Evolutionary conservation across 2,329 filamentous ascomycete species (phyloP).

Genomic region (Capronia epimyces): DNA sequence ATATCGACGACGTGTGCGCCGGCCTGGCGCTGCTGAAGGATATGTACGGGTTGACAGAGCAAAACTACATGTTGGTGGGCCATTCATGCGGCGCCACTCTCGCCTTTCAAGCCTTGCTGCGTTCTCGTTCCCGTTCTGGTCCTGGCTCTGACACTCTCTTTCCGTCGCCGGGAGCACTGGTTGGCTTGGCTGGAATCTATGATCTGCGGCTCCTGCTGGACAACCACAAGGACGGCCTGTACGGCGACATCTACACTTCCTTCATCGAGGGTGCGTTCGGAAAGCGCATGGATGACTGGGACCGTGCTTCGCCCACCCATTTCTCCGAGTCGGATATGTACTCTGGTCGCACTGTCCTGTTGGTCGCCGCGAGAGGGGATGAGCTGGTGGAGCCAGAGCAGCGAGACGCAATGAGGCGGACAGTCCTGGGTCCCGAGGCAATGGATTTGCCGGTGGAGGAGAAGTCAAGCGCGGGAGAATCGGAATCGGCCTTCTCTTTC

Average conservation of each 20-base stretch:
- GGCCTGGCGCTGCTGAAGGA: background rate
- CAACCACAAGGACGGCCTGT: slow-evolving; percentile 3
- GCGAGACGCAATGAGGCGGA: background rate
- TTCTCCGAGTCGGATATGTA: background rate
- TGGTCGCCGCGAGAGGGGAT: slow-evolving; percentile 1
- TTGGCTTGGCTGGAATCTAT: slow-evolving; percentile 6
- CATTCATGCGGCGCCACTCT: slow-evolving; percentile 9
- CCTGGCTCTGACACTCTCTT: background rate
- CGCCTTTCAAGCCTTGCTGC: slow-evolving; percentile 4
- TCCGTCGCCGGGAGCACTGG: background rate
- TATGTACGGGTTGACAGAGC: background rate
- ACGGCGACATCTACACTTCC: slow-evolving; percentile 3
- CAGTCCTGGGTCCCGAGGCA: background rate
- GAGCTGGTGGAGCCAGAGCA: slow-evolving; percentile 6
- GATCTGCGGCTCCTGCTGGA: background rate
- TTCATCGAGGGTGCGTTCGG: slow-evolving; percentile 6
- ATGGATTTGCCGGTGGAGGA: no score
- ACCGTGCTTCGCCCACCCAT: slow-evolving; percentile 1
- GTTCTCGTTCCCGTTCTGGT: background rate
- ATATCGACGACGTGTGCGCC: slow-evolving; percentile 1
- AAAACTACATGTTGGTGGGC: slow-evolving; percentile 3
- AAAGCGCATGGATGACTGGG: background rate
- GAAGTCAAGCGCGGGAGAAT: background rate
- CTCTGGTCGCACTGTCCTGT: background rate
- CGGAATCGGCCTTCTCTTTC: background rate